A percentile compares a stretch with the other conserved stretches of the same genome.
Evolutionary conservation across 352 stramenopile species (phyloP).

Genomic region (Vaucheria bursata): DNA sequence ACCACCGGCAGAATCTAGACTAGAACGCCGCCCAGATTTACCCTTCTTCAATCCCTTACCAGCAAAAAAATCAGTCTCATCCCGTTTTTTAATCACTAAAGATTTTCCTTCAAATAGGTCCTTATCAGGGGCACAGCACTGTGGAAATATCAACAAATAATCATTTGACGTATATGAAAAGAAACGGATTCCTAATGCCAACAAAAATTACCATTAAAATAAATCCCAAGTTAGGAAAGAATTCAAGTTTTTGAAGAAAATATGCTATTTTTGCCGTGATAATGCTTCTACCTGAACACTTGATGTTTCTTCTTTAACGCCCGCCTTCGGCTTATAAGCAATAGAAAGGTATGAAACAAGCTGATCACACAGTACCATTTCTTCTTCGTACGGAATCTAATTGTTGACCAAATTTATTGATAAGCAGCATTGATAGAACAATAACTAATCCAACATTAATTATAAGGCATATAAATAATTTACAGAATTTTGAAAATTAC

Average conservation of each 20-base stretch:
- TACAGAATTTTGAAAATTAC: neutral
- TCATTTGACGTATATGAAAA: neutral
- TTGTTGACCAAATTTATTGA: too few relatives aligned
- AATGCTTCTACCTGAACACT: too few relatives aligned
- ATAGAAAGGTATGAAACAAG: constrained; percentile 82
- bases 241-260: neutral
- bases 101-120: constrained; percentile 36
- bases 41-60: constrained; percentile 27
- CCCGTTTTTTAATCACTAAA: constrained; percentile 42
- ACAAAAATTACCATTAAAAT: neutral
- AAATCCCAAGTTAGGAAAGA: neutral
- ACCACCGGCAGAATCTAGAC: neutral
- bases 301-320: constrained; percentile 20
- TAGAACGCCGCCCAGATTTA: neutral
- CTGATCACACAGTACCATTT: constrained; percentile 87
- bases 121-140: constrained; percentile 4
- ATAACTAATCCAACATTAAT: neutral
- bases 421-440: neutral
- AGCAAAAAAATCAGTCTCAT: constrained; percentile 38
- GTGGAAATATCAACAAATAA: neutral
- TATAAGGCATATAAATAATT: neutral
- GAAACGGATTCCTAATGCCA: neutral
- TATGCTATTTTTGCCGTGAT: too few relatives aligned
- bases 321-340: constrained; percentile 59
- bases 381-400: constrained; percentile 89